Conservation (phyloP, 148 eudicot species). For the Pharnaceum exiguum region DNA sequence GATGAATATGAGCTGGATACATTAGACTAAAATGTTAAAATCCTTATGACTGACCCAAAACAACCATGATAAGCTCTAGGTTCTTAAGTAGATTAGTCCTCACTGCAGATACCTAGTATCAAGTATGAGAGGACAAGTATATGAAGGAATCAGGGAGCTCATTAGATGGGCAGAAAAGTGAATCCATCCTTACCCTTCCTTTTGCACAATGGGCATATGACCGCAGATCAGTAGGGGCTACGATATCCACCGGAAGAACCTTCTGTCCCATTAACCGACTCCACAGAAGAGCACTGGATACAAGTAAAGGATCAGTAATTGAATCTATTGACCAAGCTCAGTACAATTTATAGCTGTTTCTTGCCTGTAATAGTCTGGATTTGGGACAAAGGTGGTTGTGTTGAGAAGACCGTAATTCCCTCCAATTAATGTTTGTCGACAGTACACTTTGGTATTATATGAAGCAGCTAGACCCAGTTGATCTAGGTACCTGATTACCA, state of each 20-base stretch:
- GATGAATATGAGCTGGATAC: too few species aligned
- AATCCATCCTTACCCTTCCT: slow-evolving; percentile 53
- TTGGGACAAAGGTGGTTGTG: slow-evolving; percentile 56
- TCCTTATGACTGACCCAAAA: too few species aligned
- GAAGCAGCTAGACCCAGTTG: slow-evolving; percentile 78
- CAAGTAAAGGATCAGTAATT: background rate
- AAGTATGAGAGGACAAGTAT: too few species aligned
- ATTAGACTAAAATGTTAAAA: too few species aligned
- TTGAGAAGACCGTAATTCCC: slow-evolving; percentile 84
- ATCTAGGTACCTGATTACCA: slow-evolving; percentile 65
- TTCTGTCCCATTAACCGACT: slow-evolving; percentile 75
- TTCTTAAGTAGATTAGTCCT: too few species aligned
- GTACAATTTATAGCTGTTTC: slow-evolving; percentile 2
- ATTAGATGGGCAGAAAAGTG: background rate
- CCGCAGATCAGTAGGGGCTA: slow-evolving; percentile 51
- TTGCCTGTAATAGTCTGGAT: slow-evolving; percentile 87
- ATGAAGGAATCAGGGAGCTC: slow-evolving; percentile 4
- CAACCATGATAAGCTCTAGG: too few species aligned
- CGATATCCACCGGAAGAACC: slow-evolving; percentile 55
- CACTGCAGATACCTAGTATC: too few species aligned
- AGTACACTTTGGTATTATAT: slow-evolving; percentile 72
- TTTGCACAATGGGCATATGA: slow-evolving; percentile 81
- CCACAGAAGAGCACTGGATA: slow-evolving; percentile 77
- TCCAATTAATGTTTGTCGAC: slow-evolving; percentile 79
- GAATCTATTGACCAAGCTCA: background rate